These are phyloP conservation scores for Solanum sejunctum DNA, from an alignment of 257 asterid genomes.

Conservation along the genomic window DNA sequence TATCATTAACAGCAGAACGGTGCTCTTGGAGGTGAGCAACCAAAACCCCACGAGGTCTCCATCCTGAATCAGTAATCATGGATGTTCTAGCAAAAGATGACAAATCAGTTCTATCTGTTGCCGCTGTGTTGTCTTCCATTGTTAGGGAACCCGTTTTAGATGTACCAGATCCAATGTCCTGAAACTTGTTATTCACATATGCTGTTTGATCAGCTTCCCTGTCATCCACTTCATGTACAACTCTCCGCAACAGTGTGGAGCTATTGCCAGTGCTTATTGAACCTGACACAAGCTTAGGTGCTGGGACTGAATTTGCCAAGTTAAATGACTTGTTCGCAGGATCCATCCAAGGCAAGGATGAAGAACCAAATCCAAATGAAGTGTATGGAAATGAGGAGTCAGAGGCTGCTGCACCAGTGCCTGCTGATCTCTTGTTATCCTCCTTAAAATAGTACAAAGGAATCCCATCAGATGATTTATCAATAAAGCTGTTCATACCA, in stretches of 20 bases:
- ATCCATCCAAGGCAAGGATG: slow-evolving; percentile 93
- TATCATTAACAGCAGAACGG: slow-evolving; percentile 84
- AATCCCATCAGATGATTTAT: slow-evolving; percentile 83
- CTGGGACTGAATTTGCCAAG: slow-evolving; percentile 65
- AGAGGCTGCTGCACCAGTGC: slow-evolving; percentile 36
- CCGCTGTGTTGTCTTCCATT: slow-evolving; percentile 34
- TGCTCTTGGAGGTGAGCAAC: slow-evolving; percentile 99
- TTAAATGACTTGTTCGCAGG: slow-evolving; percentile 72
- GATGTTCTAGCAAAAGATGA: slow-evolving; percentile 60
- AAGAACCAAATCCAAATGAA: slow-evolving; percentile 70
- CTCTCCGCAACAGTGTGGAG: slow-evolving; percentile 72
- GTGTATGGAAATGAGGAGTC: slow-evolving; percentile 54
- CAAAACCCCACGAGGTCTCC: slow-evolving; percentile 99
- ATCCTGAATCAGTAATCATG: slow-evolving; percentile 89
- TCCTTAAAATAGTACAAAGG: slow-evolving; percentile 86
- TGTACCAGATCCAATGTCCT: slow-evolving; percentile 55
- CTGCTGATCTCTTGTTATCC: slow-evolving; percentile 46
- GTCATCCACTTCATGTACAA: slow-evolving; percentile 95
- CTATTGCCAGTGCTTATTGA: slow-evolving; percentile 70
- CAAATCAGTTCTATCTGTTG: slow-evolving; percentile 48
- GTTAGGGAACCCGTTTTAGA: slow-evolving; percentile 42
- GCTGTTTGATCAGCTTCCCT: slow-evolving; percentile 67
- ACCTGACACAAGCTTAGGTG: slow-evolving; percentile 73
- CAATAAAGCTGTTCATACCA: slow-evolving; percentile 80
- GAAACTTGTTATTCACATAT: slow-evolving; percentile 38